These are phyloP conservation scores for Talaromyces funiculosus DNA, from an alignment of 2,329 filamentous ascomycete genomes.

Conservation along the genomic window DNA sequence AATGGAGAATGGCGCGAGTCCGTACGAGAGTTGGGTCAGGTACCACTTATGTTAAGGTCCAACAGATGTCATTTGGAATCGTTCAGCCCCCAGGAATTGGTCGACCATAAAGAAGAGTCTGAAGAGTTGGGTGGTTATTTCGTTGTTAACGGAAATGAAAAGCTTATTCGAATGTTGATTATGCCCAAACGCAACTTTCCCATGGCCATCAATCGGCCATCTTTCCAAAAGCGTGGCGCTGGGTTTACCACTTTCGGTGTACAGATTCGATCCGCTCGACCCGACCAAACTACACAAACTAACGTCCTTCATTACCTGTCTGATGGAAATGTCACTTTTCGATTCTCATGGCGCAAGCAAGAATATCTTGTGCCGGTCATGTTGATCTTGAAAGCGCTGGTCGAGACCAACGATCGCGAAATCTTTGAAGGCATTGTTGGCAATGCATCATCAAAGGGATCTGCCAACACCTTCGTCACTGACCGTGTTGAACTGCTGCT, in stretches of 20 bases:
- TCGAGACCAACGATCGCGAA: conserved; percentile 93
- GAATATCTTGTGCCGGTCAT: conserved; percentile 93
- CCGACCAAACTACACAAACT: conserved; percentile 97
- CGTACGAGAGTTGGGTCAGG: conserved; percentile 75
- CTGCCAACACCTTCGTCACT: conserved; percentile 86
- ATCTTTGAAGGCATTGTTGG: conserved; percentile 94
- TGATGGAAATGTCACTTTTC: conserved; percentile 93
- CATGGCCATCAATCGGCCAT: conserved; percentile 85
- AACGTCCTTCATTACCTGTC: conserved; percentile 94
- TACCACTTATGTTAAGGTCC: conserved; percentile 92
- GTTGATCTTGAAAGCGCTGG: conserved; percentile 92
- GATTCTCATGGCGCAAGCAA: conserved; percentile 96
- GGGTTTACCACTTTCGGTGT: conserved; percentile 88
- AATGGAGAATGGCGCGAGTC: conserved; percentile 78
- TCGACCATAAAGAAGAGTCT: conserved; percentile 85
- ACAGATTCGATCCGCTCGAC: conserved; percentile 82
- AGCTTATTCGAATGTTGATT: conserved; percentile 87
- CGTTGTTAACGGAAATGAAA: conserved; percentile 95
- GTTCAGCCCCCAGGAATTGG: conserved; percentile 73
- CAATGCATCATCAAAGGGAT: conserved; percentile 65
- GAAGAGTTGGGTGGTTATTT: conserved; percentile 97
- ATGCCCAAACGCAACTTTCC: conserved; percentile 90
- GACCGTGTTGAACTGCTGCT: conserved; percentile 89
- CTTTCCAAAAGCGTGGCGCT: conserved; percentile 79
- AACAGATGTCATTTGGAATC: conserved; percentile 87